Conservation (phyloP, 1,139 yeast species). For the Pichiaceae sp. region DNA sequence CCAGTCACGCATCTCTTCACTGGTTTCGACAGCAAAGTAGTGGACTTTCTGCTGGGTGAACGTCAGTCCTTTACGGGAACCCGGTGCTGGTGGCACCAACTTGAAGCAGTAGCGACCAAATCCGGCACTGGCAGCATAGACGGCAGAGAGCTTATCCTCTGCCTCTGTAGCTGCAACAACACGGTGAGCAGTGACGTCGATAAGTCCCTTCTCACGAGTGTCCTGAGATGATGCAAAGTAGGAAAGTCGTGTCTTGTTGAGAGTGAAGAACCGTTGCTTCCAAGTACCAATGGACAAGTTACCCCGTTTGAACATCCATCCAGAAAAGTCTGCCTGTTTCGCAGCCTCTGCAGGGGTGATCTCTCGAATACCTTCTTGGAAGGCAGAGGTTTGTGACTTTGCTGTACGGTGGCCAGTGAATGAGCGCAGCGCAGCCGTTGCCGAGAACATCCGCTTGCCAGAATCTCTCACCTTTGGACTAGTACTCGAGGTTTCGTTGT, state of each 20-base stretch:
- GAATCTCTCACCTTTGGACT: conserved; percentile 2
- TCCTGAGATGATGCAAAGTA: conserved; percentile 80
- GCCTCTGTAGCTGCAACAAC: conserved; percentile 71
- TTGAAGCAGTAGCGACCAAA: conserved; percentile 90
- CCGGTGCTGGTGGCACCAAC: conserved; percentile 95
- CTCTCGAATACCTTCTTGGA: conserved; percentile 80
- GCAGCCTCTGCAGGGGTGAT: conserved; percentile 75
- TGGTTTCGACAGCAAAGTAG: conserved; percentile 88
- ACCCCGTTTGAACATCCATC: conserved; percentile 95
- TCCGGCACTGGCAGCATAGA: conserved; percentile 90
- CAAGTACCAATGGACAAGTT: conserved; percentile 80
- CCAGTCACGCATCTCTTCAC: conserved; percentile 92
- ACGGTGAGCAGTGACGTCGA: conserved; percentile 91
- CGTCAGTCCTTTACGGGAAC: conserved; percentile 87
- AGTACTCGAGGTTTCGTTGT: not conserved
- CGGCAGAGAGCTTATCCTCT: conserved; percentile 67
- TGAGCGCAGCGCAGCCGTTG: conserved; percentile 11
- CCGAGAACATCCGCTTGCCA: conserved; percentile 1
- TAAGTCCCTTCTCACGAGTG: conserved; percentile 79
- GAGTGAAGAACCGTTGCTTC: conserved; percentile 82
- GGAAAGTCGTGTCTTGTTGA: conserved; percentile 89
- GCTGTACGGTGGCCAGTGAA: conserved; percentile 22
- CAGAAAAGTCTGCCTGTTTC: conserved; percentile 67
- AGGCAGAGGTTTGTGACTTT: conserved; percentile 75
- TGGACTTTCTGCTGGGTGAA: conserved; percentile 96